Base-by-base conservation (phyloP, 1,139 yeast species). In the Lizanozyma gosingica region DNA sequence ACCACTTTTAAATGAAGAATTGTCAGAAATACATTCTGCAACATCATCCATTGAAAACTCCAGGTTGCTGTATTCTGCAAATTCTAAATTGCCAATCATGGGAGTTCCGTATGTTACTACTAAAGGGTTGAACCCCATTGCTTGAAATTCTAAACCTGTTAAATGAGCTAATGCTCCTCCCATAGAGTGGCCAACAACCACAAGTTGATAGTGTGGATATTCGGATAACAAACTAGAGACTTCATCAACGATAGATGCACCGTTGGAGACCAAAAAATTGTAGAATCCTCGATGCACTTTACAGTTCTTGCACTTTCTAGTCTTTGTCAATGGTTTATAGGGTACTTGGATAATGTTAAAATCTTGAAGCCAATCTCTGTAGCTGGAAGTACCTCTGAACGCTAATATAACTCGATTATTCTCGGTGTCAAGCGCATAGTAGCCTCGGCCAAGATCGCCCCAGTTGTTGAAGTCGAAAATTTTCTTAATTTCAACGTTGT, bases 81-180 rank as follows among this genome's bases (percentile, higher is more conserved):
- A 67, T 4, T 60, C 56, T 4, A 51, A 52, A 52, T 81, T 80
- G 2, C 85, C 87, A 27, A 82, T 60, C 48, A 73, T 73, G 0
- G 88, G 85, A 17, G 77, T 67, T 2, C 82, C 90, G 57, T 63
- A 77, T 0, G 81, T 69, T 8, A 80, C 57, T 1, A 80, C 75
- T 35, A 71, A 55, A 0, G 83, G 80, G 4, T 67, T 56, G 40
- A 61, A 63, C 0, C 83, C 84, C 52, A 73, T 50, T 4, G 73
- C 47, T 44, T 65, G 64, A 42, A 77, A 65, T 50, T 82, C 88
- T 18, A 78, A 64, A 0, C 83, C 88, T 9, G 77, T 68, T 34
- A 83, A 57, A 14, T 68, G 57, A 0, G 87, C 81, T 41, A 81
- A 58, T 0, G 87, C 86, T 2, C 81, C 92, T 1, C 92, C 94